These are phyloP conservation scores for Leccinum angustisporum DNA, from an alignment of 1,284 basidiomycete species.

Conservation along the genomic window DNA sequence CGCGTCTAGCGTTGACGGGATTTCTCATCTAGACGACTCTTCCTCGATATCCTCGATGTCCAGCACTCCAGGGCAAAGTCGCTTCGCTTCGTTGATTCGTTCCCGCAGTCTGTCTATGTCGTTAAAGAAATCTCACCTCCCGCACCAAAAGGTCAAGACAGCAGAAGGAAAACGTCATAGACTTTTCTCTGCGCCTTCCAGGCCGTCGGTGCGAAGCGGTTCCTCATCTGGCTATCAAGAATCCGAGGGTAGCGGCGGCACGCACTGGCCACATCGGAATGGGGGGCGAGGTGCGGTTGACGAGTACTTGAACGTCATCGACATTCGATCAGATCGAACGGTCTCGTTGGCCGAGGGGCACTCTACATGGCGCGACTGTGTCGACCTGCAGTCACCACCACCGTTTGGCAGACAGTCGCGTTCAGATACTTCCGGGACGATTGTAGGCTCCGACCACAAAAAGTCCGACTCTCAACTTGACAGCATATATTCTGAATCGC, in stretches of 20 bases:
- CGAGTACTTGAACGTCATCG: slow-evolving; percentile 23
- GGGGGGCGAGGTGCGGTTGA: neutral
- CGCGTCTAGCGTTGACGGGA: slow-evolving; percentile 16
- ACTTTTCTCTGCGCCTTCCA: slow-evolving; percentile 15
- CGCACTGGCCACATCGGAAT: neutral
- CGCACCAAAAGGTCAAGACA: slow-evolving; percentile 12
- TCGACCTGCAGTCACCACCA: slow-evolving; percentile 8
- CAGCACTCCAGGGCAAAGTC: slow-evolving; percentile 8
- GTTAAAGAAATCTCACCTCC: slow-evolving; percentile 6
- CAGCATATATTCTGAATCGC: neutral
- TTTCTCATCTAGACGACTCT: slow-evolving; percentile 10
- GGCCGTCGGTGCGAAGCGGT: slow-evolving; percentile 1
- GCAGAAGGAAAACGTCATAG: slow-evolving; percentile 12
- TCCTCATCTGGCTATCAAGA: neutral
- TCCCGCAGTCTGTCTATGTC: slow-evolving; percentile 14
- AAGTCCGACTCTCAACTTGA: slow-evolving; percentile 9
- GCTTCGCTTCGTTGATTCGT: slow-evolving; percentile 17
- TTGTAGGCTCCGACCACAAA: slow-evolving; percentile 11
- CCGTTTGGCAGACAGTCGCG: slow-evolving; percentile 7
- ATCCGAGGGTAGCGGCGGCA: neutral
- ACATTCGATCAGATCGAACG: slow-evolving; percentile 15
- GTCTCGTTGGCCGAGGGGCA: neutral
- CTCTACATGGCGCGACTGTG: neutral
- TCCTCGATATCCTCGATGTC: slow-evolving; percentile 14
- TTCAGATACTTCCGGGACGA: slow-evolving; percentile 28